These are phyloP conservation scores for Penicillium canescens DNA, from an alignment of 495 filamentous ascomycete genomes.

Conservation along the genomic window DNA sequence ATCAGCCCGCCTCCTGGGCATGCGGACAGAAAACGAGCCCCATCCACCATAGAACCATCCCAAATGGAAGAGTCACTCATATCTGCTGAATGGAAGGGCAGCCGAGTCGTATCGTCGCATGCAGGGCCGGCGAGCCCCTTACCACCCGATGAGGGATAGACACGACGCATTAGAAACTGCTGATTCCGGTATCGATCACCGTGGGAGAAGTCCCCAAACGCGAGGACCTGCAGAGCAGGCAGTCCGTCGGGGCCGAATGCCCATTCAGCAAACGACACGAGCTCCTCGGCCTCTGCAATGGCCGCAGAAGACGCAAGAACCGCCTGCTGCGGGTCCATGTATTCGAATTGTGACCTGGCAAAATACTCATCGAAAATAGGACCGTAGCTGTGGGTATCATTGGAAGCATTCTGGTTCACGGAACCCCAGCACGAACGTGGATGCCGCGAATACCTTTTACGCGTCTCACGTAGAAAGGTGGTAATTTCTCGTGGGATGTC, in stretches of 20 bases:
- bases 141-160: too few species aligned
- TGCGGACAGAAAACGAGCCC: too few species aligned
- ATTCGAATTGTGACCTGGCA: background rate
- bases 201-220: constrained; percentile 13
- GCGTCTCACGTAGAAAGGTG: background rate
- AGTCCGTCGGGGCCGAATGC: constrained; percentile 15
- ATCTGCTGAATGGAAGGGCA: too few species aligned
- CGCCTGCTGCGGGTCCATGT: background rate
- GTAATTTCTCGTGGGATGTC: background rate
- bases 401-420: background rate
- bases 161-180: too few species aligned
- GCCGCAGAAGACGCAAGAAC: background rate
- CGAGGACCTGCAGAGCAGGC: constrained; percentile 5
- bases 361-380: background rate
- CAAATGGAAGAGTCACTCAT: too few species aligned
- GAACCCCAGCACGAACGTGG: background rate
- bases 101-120: too few species aligned
- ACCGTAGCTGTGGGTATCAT: background rate
- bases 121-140: too few species aligned
- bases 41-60: too few species aligned
- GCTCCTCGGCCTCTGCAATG: constrained; percentile 1
- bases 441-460: background rate
- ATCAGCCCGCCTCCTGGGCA: too few species aligned
- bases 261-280: constrained; percentile 11
- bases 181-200: too few species aligned